Conservation (phyloP, 1,284 basidiomycete genomes). For the Gymnopus androsaceus region DNA sequence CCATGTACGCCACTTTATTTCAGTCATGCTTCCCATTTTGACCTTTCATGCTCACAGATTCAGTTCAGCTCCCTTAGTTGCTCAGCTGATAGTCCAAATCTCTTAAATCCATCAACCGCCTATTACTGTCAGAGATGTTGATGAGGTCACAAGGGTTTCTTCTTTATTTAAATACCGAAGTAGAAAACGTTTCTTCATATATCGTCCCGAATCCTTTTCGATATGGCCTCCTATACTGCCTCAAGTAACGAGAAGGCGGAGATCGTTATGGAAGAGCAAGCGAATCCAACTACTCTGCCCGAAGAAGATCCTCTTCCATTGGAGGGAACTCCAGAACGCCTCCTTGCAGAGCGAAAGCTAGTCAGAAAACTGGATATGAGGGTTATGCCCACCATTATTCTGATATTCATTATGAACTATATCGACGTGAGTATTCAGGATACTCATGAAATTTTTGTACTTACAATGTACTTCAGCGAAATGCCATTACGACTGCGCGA, state of each 20-base stretch:
- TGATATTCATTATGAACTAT: constrained; percentile 71
- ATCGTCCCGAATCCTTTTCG: too few species aligned
- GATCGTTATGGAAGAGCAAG: constrained; percentile 5
- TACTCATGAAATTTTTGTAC: constrained; percentile 1
- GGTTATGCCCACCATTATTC: constrained; percentile 58
- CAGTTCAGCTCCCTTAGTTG: too few species aligned
- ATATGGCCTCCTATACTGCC: not conserved
- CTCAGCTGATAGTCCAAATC: too few species aligned
- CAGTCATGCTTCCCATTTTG: too few species aligned
- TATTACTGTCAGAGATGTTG: too few species aligned
- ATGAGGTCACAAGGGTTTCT: too few species aligned
- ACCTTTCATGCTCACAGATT: too few species aligned
- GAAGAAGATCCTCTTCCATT: constrained; percentile 16
- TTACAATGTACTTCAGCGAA: constrained; percentile 42
- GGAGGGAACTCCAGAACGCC: constrained; percentile 18
- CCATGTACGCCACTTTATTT: too few species aligned
- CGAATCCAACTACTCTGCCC: not conserved
- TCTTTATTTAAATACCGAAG: too few species aligned
- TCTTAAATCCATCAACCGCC: too few species aligned
- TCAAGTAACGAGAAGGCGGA: constrained; percentile 6
- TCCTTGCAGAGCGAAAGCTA: constrained; percentile 40
- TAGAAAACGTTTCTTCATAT: too few species aligned
- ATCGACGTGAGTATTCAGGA: constrained; percentile 56
- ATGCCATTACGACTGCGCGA: constrained; percentile 59
- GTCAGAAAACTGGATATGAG: constrained; percentile 60